Percentiles rank a stretch among this genome's conserved stretches.
These are phyloP conservation scores for Aspergillus quadricinctus DNA, from an alignment of 2,329 filamentous ascomycete genomes.

Conservation along the genomic window DNA sequence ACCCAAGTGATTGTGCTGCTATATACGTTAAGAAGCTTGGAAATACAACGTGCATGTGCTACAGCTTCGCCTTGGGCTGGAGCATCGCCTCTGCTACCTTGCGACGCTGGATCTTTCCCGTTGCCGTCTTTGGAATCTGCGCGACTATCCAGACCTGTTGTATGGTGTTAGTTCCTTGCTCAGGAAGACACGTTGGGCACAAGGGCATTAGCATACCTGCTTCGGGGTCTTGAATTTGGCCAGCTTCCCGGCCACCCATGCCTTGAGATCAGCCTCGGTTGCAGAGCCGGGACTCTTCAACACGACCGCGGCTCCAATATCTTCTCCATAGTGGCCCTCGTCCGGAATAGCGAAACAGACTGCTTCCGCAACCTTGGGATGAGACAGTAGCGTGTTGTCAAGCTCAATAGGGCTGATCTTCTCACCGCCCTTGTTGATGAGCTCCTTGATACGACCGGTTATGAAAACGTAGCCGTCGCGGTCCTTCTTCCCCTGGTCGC, in stretches of 20 bases:
- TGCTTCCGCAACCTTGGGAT: constrained; percentile 69
- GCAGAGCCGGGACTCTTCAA: constrained; percentile 61
- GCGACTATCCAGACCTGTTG: constrained; percentile 71
- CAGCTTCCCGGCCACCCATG: constrained; percentile 64
- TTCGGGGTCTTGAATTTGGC: constrained; percentile 84
- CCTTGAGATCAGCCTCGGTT: constrained; percentile 58
- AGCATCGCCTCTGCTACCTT: constrained; percentile 84
- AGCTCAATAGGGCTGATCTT: constrained; percentile 87
- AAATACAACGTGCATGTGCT: constrained; percentile 10
- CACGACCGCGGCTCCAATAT: constrained; percentile 72
- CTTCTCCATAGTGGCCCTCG: constrained; percentile 72
- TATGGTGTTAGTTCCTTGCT: constrained; percentile 4
- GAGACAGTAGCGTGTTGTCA: constrained; percentile 73
- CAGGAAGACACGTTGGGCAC: not conserved
- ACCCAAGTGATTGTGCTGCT: not conserved
- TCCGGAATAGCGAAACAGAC: constrained; percentile 81
- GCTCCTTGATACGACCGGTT: constrained; percentile 87
- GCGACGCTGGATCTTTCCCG: constrained; percentile 79
- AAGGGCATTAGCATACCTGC: constrained; percentile 50
- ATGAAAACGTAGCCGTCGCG: constrained; percentile 78
- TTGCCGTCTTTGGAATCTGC: constrained; percentile 87
- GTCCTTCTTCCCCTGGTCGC: constrained; percentile 79
- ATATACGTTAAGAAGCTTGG: not conserved
- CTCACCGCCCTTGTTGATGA: constrained; percentile 85
- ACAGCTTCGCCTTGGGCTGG: constrained; percentile 50